These are phyloP conservation scores for Pseudogymnoascus sp. DNA, from an alignment of 2,329 filamentous ascomycete species.

Conservation along the genomic window DNA sequence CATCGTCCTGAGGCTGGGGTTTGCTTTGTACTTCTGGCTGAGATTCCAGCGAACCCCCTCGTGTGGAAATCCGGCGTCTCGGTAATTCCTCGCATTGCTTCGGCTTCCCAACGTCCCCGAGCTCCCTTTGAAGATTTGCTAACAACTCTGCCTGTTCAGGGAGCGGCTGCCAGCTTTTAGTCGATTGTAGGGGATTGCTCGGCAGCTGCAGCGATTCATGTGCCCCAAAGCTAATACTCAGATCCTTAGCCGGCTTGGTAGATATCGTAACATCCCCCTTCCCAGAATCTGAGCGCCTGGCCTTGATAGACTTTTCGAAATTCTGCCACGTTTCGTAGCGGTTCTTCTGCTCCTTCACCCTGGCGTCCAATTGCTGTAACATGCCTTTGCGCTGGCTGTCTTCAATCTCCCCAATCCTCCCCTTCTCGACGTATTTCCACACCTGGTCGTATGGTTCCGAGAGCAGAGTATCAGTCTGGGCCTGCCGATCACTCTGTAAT, in stretches of 20 bases:
- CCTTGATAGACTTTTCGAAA: constrained; percentile 42
- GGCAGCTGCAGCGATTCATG: constrained; percentile 39
- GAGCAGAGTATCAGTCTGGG: constrained; percentile 55
- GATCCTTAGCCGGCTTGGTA: constrained; percentile 25
- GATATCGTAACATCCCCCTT: constrained; percentile 17
- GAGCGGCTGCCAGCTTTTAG: constrained; percentile 18
- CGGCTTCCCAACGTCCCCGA: constrained; percentile 24
- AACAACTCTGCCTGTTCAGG: constrained; percentile 26
- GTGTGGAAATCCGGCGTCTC: neutral
- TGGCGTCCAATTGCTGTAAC: constrained; percentile 62
- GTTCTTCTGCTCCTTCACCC: constrained; percentile 59
- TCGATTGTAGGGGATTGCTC: constrained; percentile 13
- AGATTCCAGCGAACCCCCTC: neutral
- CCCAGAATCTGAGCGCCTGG: constrained; percentile 26
- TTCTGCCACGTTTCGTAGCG: constrained; percentile 67
- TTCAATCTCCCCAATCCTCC: constrained; percentile 50
- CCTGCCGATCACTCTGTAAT: constrained; percentile 55
- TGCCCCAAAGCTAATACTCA: constrained; percentile 47
- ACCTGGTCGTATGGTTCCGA: constrained; percentile 61
- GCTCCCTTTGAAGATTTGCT: constrained; percentile 24
- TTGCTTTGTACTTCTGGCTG: neutral
- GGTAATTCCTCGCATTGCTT: neutral
- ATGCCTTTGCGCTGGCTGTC: constrained; percentile 42
- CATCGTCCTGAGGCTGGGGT: neutral
- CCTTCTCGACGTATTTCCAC: constrained; percentile 60